Evolutionary conservation across 202 grass and related monocot genomes (phyloP), one percentile per base, ranked within the genome.

Genomic region (Brachypodium distachyon): DNA sequence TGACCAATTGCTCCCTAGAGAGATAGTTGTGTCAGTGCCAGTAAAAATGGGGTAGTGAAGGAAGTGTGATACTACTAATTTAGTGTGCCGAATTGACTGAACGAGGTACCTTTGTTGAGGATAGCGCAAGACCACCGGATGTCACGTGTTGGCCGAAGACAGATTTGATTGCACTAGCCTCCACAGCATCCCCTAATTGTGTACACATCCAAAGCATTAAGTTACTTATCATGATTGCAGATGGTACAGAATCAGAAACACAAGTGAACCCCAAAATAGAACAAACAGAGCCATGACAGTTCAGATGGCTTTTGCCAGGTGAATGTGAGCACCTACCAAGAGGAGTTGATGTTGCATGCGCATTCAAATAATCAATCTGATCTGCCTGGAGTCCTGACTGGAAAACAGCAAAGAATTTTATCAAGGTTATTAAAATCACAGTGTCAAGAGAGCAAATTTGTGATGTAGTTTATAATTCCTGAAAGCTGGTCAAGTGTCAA

Each of bases 301-400:
- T 18, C 23, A 61, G 25, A n/a, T 37, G 32, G 25, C 4, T 6
- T 36, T 86, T 54, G 34, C 10, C 27, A 61, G n/a, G 10, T 14
- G 22, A 69, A 12, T 81, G 5, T 60, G 77, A 61, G 40, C 32
- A 75, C 54, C 80, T 88, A 97, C 95, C 91, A 16, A 98, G 73
- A 86, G 89, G 91, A 72, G 95, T 98, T 81, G 95, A 94, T 67
- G 95, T 98, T 25, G 95, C 95, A 86, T 94, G 91, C 0, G 91
- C 91, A 81, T 98, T 98, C 72, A 98, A 64, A 69, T 98, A 98
- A 77, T 92, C 89, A 63, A 98, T 84, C 85, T 94, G 73, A 68
- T 82, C 86, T 77, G 85, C 82, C 81, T 39, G 73, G 83, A 98
- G 80, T 21, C 91, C 95, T 65, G 91, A 94, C 91, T 94, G 64